phyloP scores from a whole-genome alignment of 257 asterid genomes.

The Dorcoceras hygrometricum region DNA sequence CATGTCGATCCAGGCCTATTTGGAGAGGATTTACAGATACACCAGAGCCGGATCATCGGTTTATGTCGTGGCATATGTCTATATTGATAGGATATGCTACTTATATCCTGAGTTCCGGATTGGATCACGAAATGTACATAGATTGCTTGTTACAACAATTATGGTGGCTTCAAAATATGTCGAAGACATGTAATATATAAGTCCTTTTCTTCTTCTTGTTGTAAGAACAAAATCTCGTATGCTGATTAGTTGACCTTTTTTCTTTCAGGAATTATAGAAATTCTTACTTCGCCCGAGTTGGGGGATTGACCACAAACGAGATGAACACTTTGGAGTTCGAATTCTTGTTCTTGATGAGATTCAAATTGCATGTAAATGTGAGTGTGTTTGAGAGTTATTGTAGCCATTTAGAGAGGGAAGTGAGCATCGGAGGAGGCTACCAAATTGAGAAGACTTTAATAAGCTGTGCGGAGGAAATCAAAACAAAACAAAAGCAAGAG shows the following conservation, averaged over 20 bases:
- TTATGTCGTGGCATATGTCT: conserved; percentile 79
- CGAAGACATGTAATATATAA: conserved; percentile 94
- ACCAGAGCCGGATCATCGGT: conserved; percentile 90
- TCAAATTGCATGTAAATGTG: conserved; percentile 87
- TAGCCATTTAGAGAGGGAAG: conserved; percentile 93
- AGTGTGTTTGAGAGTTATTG: conserved; percentile 90
- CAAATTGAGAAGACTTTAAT: conserved; percentile 76
- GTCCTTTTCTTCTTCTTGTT: no score
- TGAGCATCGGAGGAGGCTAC: conserved; percentile 88
- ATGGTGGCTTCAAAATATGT: conserved; percentile 92
- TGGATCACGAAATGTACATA: conserved; percentile 64
- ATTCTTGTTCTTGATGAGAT: conserved; percentile 70
- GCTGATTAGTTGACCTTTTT: no score
- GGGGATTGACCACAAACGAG: conserved; percentile 65
- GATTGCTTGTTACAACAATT: conserved; percentile 80
- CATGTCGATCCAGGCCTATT: conserved; percentile 59
- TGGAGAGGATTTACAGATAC: conserved; percentile 85
- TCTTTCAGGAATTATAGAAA: conserved; percentile 80
- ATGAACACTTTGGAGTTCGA: conserved; percentile 70
- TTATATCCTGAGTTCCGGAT: conserved; percentile 66
- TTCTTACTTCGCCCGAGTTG: conserved; percentile 87
- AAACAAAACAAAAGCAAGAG: conserved; percentile 45
- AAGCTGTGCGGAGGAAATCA: conserved; percentile 87
- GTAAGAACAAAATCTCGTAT: no score
- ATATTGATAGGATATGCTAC: conserved; percentile 77